Evolutionary conservation across 345 rosid genomes (phyloP).

Genomic region (Hibiscus tridactylites): DNA sequence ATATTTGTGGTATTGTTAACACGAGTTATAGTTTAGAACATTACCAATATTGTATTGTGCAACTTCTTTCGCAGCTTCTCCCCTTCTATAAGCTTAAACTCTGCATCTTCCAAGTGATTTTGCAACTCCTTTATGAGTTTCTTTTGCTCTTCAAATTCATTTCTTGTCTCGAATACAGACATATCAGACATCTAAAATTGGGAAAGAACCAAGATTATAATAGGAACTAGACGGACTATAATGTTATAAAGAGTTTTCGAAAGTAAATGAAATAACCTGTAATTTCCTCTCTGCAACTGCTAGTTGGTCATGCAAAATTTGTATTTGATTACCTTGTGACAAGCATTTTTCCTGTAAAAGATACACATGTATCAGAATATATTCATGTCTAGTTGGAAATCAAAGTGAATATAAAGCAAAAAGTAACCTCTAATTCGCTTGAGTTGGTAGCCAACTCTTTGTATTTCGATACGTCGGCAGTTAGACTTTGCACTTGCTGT

Average conservation of each 20-base stretch:
- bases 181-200: slow-evolving; percentile 57
- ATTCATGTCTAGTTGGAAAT: background rate
- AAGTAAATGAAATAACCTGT: slow-evolving; percentile 31
- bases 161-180: slow-evolving; percentile 62
- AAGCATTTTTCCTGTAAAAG: slow-evolving; percentile 54
- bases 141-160: slow-evolving; percentile 69
- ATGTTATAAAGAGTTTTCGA: slow-evolving; percentile 1
- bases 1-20: background rate
- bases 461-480: slow-evolving; percentile 46
- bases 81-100: slow-evolving; percentile 80
- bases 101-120: slow-evolving; percentile 68
- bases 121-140: slow-evolving; percentile 58
- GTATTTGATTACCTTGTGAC: slow-evolving; percentile 59
- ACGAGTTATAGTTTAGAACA: background rate
- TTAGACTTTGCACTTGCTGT: slow-evolving; percentile 43
- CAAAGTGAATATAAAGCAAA: background rate
- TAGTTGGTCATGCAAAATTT: slow-evolving; percentile 56
- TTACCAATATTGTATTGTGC: slow-evolving; percentile 93
- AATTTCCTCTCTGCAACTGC: slow-evolving; percentile 56
- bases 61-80: slow-evolving; percentile 86
- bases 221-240: background rate
- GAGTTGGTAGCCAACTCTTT: slow-evolving; percentile 61
- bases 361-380: slow-evolving; percentile 4
- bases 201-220: slow-evolving; percentile 5
- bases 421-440: slow-evolving; percentile 66